phyloP scores from a whole-genome alignment of 352 stramenopile genomes.

The Thraustochytrium sp. region DNA sequence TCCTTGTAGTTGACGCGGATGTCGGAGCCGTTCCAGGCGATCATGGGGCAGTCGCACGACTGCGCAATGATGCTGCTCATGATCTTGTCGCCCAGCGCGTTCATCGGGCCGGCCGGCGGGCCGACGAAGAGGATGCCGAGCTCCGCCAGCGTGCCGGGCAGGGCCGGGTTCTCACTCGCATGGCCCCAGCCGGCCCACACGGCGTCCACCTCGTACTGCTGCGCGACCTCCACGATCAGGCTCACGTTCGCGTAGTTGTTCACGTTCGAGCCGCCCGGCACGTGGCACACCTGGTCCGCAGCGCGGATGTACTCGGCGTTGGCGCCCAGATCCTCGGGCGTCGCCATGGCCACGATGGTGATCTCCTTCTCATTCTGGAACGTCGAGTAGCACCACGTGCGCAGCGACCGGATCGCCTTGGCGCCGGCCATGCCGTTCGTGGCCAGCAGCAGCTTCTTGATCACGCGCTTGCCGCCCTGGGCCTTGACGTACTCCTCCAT shows the following conservation, averaged over 20 bases:
- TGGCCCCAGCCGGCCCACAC: conserved; percentile 77
- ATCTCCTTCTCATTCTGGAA: conserved; percentile 86
- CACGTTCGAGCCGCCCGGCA: conserved; percentile 99
- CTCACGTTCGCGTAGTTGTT: conserved; percentile 99
- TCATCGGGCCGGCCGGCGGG: conserved; percentile 93
- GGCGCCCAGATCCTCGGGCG: conserved; percentile 94
- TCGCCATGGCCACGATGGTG: conserved; percentile 98
- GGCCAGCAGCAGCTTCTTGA: conserved; percentile 95
- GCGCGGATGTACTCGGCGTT: conserved; percentile 99
- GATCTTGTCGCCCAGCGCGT: conserved; percentile 99
- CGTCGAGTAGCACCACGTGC: conserved; percentile 96
- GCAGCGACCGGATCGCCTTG: conserved; percentile 98
- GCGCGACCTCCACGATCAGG: conserved; percentile 87
- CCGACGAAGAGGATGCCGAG: conserved; percentile 98
- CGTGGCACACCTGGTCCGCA: conserved; percentile 98
- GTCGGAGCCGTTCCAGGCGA: conserved; percentile 96
- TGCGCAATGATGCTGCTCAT: conserved; percentile 99
- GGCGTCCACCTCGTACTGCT: conserved; percentile 48
- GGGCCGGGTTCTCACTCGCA: conserved; percentile 93
- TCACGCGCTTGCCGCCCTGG: conserved; percentile 76
- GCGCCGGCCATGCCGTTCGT: conserved; percentile 99
- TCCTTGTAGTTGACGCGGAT: conserved; percentile 77
- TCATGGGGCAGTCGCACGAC: conserved; percentile 94
- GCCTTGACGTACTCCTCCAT: conserved; percentile 84
- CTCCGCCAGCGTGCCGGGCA: conserved; percentile 85